A percentile compares a stretch with the other conserved stretches of the same genome.
Conservation (phyloP, 1,139 yeast species). For the Yamadazyma pseudoaaseri region DNA sequence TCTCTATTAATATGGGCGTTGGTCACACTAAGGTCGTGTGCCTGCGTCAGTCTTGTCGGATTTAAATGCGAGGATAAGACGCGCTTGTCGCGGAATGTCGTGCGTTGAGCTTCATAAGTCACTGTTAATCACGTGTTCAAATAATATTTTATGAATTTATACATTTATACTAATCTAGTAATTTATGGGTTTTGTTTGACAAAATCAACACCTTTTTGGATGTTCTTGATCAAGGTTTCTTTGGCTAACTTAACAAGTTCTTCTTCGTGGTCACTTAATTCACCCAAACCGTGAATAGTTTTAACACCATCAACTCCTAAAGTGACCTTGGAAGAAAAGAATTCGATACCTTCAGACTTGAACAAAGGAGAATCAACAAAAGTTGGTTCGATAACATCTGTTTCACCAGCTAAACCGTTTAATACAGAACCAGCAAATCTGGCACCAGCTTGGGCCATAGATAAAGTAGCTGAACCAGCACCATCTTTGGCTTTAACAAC, state of each 20-base stretch:
- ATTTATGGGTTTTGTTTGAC: constrained; percentile 50
- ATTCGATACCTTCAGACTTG: constrained; percentile 51
- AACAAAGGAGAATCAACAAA: constrained; percentile 51
- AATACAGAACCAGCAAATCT: constrained; percentile 66
- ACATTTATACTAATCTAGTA: too few relatives aligned
- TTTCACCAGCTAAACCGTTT: constrained; percentile 53
- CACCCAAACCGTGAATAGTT: constrained; percentile 54
- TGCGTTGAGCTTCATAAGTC: too few relatives aligned
- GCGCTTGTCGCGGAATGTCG: constrained; percentile 3
- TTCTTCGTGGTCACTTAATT: constrained; percentile 56
- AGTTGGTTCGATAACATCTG: constrained; percentile 48
- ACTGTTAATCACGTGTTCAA: too few relatives aligned
- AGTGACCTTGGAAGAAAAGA: constrained; percentile 65
- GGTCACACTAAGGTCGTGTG: too few relatives aligned
- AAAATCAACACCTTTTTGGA: constrained; percentile 59
- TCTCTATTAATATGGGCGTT: too few relatives aligned
- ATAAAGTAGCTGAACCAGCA: constrained; percentile 89
- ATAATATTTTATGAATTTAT: too few relatives aligned
- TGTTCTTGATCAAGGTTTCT: constrained; percentile 56
- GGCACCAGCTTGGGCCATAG: constrained; percentile 97
- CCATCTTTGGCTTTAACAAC: constrained; percentile 95
- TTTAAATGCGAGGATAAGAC: too few relatives aligned
- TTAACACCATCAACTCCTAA: constrained; percentile 59
- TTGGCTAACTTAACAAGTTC: constrained; percentile 54
- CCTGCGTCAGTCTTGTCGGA: too few relatives aligned